Conservation (phyloP, 2,329 filamentous ascomycete species). For the Colletotrichum tamarilloi region DNA sequence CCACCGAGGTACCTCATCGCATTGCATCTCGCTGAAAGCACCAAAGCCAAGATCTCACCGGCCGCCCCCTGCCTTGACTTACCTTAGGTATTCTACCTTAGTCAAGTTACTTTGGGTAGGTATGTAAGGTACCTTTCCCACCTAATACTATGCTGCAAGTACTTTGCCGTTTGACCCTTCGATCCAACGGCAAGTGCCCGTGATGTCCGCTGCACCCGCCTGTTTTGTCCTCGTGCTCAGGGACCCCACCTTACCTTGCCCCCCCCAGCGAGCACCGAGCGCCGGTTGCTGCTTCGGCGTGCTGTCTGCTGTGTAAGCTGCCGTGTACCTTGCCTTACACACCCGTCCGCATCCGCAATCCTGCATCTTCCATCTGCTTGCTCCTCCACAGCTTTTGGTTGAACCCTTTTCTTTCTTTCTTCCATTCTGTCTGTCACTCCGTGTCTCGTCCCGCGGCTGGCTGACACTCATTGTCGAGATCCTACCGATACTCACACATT, state of each 20-base stretch:
- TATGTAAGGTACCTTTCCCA: neutral
- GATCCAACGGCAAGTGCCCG: neutral
- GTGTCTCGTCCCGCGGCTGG: neutral
- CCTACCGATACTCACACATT: neutral
- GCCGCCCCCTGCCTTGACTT: neutral
- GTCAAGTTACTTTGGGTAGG: too few species aligned
- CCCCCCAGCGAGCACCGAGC: conserved; percentile 11
- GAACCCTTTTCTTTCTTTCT: neutral
- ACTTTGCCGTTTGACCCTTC: neutral
- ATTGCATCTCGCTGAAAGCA: neutral
- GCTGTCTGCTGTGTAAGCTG: neutral
- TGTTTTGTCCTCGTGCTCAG: conserved; percentile 36
- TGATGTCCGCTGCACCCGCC: conserved; percentile 11
- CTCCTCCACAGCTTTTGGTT: neutral
- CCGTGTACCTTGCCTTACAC: neutral
- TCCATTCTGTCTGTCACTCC: neutral
- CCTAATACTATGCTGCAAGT: neutral
- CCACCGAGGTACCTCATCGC: neutral
- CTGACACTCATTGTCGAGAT: neutral
- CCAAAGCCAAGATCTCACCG: conserved; percentile 23
- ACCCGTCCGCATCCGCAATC: neutral
- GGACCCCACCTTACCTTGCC: neutral
- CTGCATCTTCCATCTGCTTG: conserved; percentile 1
- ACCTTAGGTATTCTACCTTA: too few species aligned
- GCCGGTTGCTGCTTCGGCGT: conserved; percentile 18